Evolutionary conservation across 306 rosid genomes (phyloP).

Genomic region (Lagenaria siceraria): DNA sequence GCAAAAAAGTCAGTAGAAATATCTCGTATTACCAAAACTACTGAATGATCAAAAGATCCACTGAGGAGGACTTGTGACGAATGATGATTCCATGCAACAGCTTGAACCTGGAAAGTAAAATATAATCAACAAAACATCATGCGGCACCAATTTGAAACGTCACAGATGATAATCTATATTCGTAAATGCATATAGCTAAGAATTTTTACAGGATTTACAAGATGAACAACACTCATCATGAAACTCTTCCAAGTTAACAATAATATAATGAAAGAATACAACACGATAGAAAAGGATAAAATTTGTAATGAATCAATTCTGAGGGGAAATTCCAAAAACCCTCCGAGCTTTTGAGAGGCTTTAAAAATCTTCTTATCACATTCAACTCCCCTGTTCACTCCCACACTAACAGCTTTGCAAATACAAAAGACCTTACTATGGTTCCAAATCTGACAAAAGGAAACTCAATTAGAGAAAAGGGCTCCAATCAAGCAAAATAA

Average conservation of each 20-base stretch:
- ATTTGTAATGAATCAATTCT: neutral
- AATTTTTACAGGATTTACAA: neutral
- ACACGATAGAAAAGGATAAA: neutral
- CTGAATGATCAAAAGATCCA: slow-evolving; percentile 62
- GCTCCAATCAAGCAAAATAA: no score
- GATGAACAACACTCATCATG: neutral
- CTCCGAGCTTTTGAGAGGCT: neutral
- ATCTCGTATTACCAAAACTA: slow-evolving; percentile 55
- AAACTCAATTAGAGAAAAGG: no score
- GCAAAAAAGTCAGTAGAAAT: neutral
- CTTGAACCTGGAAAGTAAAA: slow-evolving; percentile 68
- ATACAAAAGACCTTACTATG: no score
- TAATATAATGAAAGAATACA: neutral
- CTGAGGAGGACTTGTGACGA: slow-evolving; percentile 24
- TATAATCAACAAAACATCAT: neutral
- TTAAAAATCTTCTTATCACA: no score
- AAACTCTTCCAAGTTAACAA: neutral
- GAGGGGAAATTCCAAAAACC: neutral
- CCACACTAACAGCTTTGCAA: no score
- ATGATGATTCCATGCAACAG: slow-evolving; percentile 72
- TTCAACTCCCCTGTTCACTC: no score
- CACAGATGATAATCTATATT: neutral
- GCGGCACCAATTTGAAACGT: neutral
- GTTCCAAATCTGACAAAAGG: no score
- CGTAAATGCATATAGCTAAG: no score